Base-by-base conservation (phyloP, 2,329 filamentous ascomycete species). In the Nemania bipapillata region DNA sequence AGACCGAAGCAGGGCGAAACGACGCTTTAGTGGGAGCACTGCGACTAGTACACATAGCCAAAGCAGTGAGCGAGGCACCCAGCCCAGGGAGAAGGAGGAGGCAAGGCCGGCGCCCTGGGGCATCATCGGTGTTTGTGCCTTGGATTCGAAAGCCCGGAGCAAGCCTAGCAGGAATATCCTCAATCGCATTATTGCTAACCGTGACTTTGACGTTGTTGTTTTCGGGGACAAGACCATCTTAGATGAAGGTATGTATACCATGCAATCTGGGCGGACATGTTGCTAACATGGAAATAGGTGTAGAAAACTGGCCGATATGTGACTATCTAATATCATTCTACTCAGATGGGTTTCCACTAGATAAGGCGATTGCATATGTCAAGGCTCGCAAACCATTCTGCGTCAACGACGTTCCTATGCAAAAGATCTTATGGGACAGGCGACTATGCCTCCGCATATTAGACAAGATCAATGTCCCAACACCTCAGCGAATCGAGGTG, bases 191-290 rank as follows among this genome's bases (percentile, higher is more conserved):
- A 95, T 97, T 72, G 89, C 92, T 37, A 94, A 96, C 73, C 89
- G 91, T 57, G 95, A 98, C 75, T 98, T 99, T 77, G 95, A 99
- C 76, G 94, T 98, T 26, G 91, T 97, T 70, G 95, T 99, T 12
- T 99, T 99, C 83, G 96, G 96, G 55, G 96, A 99, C 83, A 99
- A 99, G 82, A 95, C 97, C 50, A 99, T 99, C 74, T 85, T 99
- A 40, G 96, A 99, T 77, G 96, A 99, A 87, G 87, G 87, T 88
- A 74, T 74, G 85, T 78, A 30, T 20, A 55, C 40, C 30, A n/a
- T 45, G 28, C 52, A 11, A 61, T 24, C 30, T 11, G 20, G 17
- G 4, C 35, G 17, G 15, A 56, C 26, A 9, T 17, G 17, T 64
- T 70, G 76, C 76, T 74, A 55, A 74, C 68, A 42, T 52, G 24